phyloP scores from a whole-genome alignment of 2,329 filamentous ascomycete genomes.

The Curvularia sp. region DNA sequence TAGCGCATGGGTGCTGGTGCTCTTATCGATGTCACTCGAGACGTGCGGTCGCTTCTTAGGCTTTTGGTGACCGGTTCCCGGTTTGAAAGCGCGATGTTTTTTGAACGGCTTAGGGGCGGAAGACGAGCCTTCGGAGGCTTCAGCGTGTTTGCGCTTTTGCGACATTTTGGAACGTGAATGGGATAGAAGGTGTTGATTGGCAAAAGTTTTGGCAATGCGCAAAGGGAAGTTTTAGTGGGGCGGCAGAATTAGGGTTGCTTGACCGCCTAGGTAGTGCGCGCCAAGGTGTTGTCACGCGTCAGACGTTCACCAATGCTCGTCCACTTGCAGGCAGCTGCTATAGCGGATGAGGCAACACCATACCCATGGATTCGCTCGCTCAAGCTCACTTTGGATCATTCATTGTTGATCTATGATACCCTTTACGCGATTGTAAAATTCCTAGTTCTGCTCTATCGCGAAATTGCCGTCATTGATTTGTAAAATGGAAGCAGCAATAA shows the following conservation, averaged over 20 bases:
- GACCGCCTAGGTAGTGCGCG: conserved; percentile 26
- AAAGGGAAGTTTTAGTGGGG: conserved; percentile 44
- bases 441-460: conserved; percentile 5
- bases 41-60: conserved; percentile 32
- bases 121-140: conserved; percentile 24
- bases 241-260: conserved; percentile 30
- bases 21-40: conserved; percentile 33
- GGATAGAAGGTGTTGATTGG: conserved; percentile 5
- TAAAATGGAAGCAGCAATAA: conserved; percentile 66
- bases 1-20: conserved; percentile 61
- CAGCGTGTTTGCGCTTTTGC: conserved; percentile 46
- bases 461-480: conserved; percentile 14
- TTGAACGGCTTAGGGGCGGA: conserved; percentile 27
- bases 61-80: conserved; percentile 22
- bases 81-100: conserved; percentile 35
- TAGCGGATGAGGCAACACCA: background rate
- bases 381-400: background rate
- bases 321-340: conserved; percentile 1
- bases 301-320: conserved; percentile 22
- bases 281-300: conserved; percentile 33
- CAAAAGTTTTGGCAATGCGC: conserved; percentile 13
- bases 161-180: conserved; percentile 36
- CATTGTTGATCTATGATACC: conserved; percentile 1
- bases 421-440: background rate
- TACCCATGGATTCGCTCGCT: background rate